Conservation (phyloP, 345 rosid genomes). For the Gossypium longicalyx region DNA sequence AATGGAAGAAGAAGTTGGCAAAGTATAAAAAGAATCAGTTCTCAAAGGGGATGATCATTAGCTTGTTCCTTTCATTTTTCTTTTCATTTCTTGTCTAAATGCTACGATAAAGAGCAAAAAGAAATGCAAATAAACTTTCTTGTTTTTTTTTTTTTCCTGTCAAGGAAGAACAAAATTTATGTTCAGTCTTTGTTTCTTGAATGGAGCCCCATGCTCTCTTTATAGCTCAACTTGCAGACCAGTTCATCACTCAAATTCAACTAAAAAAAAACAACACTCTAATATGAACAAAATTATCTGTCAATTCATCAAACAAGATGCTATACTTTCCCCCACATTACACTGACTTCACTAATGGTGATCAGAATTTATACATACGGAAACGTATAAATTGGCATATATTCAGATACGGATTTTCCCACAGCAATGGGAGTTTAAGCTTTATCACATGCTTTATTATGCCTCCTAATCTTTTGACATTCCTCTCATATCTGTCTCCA, state of each 20-base stretch:
- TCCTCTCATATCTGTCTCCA: not conserved
- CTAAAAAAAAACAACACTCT: not conserved
- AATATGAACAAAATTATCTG: not conserved
- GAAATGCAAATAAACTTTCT: constrained; percentile 31
- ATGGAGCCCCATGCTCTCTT: constrained; percentile 35
- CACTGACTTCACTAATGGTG: not conserved
- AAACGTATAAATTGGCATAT: not conserved
- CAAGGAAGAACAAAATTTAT: constrained; percentile 5
- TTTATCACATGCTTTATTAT: constrained; percentile 4
- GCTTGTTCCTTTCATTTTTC: constrained; percentile 14
- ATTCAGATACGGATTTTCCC: not conserved
- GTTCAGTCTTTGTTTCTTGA: constrained; percentile 8
- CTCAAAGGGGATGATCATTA: constrained; percentile 22
- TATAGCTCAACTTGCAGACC: constrained; percentile 10
- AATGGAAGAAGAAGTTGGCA: constrained; percentile 12
- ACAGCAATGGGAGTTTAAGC: not conserved
- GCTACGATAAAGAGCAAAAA: constrained; percentile 33
- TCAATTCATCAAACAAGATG: not conserved
- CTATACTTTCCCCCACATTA: not conserved
- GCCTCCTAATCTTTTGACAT: constrained; percentile 14
- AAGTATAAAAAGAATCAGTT: constrained; percentile 17
- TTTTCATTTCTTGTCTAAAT: constrained; percentile 8
- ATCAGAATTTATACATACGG: not conserved
- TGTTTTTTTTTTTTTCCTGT: constrained; percentile 16
- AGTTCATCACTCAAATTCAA: not conserved